Conservation (phyloP, 1,284 basidiomycete genomes). For the Termitomyces sp. region DNA sequence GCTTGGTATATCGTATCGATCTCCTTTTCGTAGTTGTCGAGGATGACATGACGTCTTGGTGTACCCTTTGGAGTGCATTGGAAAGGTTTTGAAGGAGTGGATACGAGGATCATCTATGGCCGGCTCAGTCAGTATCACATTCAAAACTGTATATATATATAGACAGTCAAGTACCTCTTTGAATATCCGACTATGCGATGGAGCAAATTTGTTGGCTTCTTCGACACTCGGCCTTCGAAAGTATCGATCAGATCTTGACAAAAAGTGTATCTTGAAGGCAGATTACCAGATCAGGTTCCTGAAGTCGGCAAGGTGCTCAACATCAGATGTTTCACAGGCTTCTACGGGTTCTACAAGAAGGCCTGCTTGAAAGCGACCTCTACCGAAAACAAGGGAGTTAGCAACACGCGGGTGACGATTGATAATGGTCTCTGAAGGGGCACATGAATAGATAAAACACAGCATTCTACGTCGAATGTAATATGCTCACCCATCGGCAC, state of each 20-base stretch:
- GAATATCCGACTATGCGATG: background rate
- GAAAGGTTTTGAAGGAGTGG: background rate
- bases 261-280: background rate
- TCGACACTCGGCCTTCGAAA: background rate
- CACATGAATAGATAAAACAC: too few relatives aligned
- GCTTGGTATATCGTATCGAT: background rate
- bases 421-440: background rate
- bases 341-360: background rate
- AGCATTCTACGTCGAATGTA: background rate
- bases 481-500: background rate
- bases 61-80: background rate
- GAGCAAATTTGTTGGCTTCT: background rate
- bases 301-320: background rate
- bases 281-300: background rate
- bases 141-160: background rate
- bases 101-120: background rate
- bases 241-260: background rate
- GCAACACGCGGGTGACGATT: background rate
- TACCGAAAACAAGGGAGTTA: background rate
- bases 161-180: background rate
- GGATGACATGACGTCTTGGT: background rate
- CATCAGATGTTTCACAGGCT: background rate
- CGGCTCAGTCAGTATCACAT: background rate
- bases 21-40: background rate
- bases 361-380: background rate